Evolutionary conservation across 306 rosid genomes (phyloP).

Genomic region (Canavalia ensiformis): DNA sequence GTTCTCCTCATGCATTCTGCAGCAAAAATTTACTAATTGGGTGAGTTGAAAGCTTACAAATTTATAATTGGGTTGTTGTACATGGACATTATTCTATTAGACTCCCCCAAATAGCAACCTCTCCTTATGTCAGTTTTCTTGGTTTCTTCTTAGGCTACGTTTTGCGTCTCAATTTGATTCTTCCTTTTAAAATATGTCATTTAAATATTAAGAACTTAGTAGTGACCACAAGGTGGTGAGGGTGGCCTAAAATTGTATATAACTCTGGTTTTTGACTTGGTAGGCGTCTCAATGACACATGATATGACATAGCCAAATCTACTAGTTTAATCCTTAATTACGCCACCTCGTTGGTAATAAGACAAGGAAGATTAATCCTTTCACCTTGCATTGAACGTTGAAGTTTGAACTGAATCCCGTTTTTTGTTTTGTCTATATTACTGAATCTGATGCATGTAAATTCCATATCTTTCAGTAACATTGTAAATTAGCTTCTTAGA

Average conservation of each 20-base stretch:
- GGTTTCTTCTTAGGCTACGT: constrained; percentile 53
- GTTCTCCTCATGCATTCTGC: constrained; percentile 53
- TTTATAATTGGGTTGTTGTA: constrained; percentile 50
- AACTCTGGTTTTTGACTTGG: constrained; percentile 48
- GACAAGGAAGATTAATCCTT: constrained; percentile 23
- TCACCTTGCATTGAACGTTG: constrained; percentile 12
- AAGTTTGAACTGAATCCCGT: background rate
- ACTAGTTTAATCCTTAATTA: constrained; percentile 38
- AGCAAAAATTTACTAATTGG: constrained; percentile 12
- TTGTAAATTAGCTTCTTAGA: background rate
- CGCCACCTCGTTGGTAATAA: constrained; percentile 14
- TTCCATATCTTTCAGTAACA: background rate
- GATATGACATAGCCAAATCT: constrained; percentile 40
- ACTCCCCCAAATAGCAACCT: constrained; percentile 43
- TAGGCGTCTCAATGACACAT: constrained; percentile 41
- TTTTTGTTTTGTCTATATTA: constrained; percentile 13
- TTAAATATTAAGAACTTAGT: constrained; percentile 35
- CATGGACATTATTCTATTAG: constrained; percentile 47
- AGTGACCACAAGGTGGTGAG: constrained; percentile 58
- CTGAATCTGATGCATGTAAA: background rate
- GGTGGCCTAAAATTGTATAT: constrained; percentile 42
- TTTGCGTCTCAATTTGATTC: constrained; percentile 54
- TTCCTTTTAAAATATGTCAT: constrained; percentile 25
- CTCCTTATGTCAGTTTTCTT: constrained; percentile 48
- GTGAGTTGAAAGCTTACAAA: constrained; percentile 24